These are phyloP conservation scores for Grosmannia penicillata DNA, from an alignment of 2,329 filamentous ascomycete species.

Conservation along the genomic window DNA sequence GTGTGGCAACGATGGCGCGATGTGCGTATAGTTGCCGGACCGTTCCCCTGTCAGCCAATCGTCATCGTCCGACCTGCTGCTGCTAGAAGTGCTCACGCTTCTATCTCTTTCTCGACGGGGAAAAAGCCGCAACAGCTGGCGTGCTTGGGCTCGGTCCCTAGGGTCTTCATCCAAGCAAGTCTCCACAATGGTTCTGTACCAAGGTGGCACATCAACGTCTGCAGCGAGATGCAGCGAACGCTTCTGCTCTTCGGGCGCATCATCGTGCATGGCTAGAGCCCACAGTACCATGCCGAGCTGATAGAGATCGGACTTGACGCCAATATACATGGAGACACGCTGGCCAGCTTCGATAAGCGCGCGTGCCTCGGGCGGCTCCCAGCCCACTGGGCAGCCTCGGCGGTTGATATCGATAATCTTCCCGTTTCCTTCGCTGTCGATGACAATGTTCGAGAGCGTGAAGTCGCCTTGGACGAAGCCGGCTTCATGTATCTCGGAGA, in stretches of 20 bases:
- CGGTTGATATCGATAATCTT: constrained; percentile 99
- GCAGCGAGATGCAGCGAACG: constrained; percentile 51
- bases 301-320: constrained; percentile 91
- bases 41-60: constrained; percentile 4
- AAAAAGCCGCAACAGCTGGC: constrained; percentile 55
- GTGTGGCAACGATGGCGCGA: constrained; percentile 20
- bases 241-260: constrained; percentile 72
- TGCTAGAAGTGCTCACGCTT: too few relatives aligned
- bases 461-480: constrained; percentile 98
- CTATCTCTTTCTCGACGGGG: constrained; percentile 34
- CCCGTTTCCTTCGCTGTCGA: constrained; percentile 69
- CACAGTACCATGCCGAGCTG: constrained; percentile 96
- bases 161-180: constrained; percentile 66
- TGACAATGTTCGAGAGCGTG: constrained; percentile 91
- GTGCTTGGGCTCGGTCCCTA: constrained; percentile 56
- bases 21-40: constrained; percentile 10
- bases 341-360: constrained; percentile 77
- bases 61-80: constrained; percentile 16
- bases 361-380: constrained; percentile 89
- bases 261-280: constrained; percentile 74
- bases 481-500: constrained; percentile 86
- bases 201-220: constrained; percentile 54
- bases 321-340: constrained; percentile 91
- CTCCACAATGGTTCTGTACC: constrained; percentile 62
- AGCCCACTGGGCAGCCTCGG: constrained; percentile 89